phyloP scores from a whole-genome alignment of 345 rosid species.

The Eucalyptus polyanthemos region DNA sequence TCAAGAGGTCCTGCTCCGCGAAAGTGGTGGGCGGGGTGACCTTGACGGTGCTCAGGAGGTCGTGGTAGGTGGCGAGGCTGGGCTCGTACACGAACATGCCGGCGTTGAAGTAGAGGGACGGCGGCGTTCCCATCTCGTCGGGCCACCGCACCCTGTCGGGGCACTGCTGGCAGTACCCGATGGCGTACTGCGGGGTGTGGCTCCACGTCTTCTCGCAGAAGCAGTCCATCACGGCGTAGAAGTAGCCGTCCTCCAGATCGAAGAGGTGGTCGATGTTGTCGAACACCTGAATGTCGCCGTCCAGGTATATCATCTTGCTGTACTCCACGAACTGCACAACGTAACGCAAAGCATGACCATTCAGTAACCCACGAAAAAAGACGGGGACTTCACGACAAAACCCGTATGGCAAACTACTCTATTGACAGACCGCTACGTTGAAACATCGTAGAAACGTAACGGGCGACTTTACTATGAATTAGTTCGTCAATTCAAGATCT shows the following conservation, averaged over 20 bases:
- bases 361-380: background rate
- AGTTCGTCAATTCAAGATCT: background rate
- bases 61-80: conserved; percentile 22
- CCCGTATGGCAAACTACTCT: background rate
- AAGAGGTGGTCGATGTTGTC: conserved; percentile 78
- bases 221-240: conserved; percentile 86
- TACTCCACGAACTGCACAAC: conserved; percentile 65
- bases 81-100: conserved; percentile 90
- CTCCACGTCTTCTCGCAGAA: conserved; percentile 90
- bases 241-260: conserved; percentile 47
- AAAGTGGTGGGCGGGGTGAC: conserved; percentile 56
- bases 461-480: background rate
- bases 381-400: too few species aligned
- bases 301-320: conserved; percentile 74
- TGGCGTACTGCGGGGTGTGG: conserved; percentile 55
- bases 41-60: conserved; percentile 28
- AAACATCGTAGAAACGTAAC: background rate
- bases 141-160: conserved; percentile 67
- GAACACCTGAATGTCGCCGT: conserved; percentile 77
- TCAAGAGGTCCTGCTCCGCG: conserved; percentile 91
- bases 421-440: background rate
- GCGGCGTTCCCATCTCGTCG: conserved; percentile 34
- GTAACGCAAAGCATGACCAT: background rate
- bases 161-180: conserved; percentile 90
- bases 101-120: conserved; percentile 84